phyloP scores from a whole-genome alignment of 2,329 filamentous ascomycete genomes.

The Clarireedia paspali region DNA sequence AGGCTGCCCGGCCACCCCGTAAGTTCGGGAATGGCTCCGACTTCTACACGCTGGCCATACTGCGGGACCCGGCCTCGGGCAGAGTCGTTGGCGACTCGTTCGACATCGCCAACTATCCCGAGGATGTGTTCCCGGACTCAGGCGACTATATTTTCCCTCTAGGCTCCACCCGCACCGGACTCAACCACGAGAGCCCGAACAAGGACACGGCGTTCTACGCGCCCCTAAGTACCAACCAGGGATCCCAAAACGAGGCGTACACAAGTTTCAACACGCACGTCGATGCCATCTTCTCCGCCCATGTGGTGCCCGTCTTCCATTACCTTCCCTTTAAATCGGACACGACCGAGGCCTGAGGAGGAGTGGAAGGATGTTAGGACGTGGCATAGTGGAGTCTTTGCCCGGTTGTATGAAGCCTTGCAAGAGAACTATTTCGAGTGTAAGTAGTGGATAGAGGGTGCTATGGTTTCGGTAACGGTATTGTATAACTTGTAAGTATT shows the following conservation, averaged over 20 bases:
- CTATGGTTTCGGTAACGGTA: not conserved
- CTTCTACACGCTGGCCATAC: conserved; percentile 53
- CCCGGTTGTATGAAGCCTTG: conserved; percentile 8
- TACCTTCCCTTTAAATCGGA: conserved; percentile 31
- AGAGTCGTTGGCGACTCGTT: conserved; percentile 51
- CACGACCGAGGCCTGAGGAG: not conserved
- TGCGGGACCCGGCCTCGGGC: conserved; percentile 38
- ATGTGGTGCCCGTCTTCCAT: conserved; percentile 34
- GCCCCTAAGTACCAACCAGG: conserved; percentile 4
- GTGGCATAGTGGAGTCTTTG: conserved; percentile 13
- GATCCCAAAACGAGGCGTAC: conserved; percentile 29
- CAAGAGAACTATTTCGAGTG: conserved; percentile 10
- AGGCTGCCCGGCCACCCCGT: conserved; percentile 40
- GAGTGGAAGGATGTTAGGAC: conserved; percentile 10
- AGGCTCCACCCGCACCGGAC: not conserved
- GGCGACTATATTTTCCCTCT: conserved; percentile 4
- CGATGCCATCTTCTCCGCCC: conserved; percentile 45
- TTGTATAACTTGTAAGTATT: too few species aligned
- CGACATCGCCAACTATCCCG: conserved; percentile 45
- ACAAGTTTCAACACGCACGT: conserved; percentile 45
- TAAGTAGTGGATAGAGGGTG: not conserved
- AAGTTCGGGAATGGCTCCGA: conserved; percentile 48
- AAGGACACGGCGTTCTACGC: not conserved
- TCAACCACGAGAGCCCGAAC: not conserved
- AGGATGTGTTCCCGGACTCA: not conserved